Conservation (phyloP, 78 protist genomes). For the Paratrimastix pyriformis region DNA sequence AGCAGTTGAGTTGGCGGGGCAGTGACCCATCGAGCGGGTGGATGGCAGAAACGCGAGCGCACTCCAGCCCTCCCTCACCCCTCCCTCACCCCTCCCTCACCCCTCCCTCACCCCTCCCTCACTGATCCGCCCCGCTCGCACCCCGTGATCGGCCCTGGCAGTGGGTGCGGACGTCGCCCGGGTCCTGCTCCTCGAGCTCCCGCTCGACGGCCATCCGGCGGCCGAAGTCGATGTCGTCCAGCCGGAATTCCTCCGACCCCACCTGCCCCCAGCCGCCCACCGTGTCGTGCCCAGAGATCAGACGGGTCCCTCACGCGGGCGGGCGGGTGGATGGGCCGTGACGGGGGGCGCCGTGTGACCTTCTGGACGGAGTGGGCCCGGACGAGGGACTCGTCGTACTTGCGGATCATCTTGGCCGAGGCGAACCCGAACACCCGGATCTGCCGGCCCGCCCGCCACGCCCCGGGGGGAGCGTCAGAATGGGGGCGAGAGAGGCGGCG, state of each 20-base stretch:
- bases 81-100: too few relatives aligned
- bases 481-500: too few relatives aligned
- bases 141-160: too few relatives aligned
- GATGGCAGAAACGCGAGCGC: too few relatives aligned
- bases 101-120: too few relatives aligned
- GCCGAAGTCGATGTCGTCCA: conserved; percentile 75
- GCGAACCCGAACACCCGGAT: conserved; percentile 51
- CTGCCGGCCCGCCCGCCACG: too few relatives aligned
- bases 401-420: conserved; percentile 53
- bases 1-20: too few relatives aligned
- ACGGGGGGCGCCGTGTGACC: background rate
- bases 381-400: conserved; percentile 57
- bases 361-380: conserved; percentile 29
- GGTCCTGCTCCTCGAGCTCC: conserved; percentile 53
- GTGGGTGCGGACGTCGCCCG: too few relatives aligned
- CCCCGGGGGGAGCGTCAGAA: too few relatives aligned
- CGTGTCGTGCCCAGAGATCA: background rate
- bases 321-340: background rate
- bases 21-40: too few relatives aligned
- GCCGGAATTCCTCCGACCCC: conserved; percentile 5
- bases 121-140: too few relatives aligned
- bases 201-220: conserved; percentile 71
- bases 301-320: background rate
- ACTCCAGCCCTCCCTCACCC: too few relatives aligned
- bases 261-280: background rate